A percentile compares a stretch with the other conserved stretches of the same genome.
Evolutionary conservation across 345 rosid genomes (phyloP).

Genomic region (Schrenkiella parvula): DNA sequence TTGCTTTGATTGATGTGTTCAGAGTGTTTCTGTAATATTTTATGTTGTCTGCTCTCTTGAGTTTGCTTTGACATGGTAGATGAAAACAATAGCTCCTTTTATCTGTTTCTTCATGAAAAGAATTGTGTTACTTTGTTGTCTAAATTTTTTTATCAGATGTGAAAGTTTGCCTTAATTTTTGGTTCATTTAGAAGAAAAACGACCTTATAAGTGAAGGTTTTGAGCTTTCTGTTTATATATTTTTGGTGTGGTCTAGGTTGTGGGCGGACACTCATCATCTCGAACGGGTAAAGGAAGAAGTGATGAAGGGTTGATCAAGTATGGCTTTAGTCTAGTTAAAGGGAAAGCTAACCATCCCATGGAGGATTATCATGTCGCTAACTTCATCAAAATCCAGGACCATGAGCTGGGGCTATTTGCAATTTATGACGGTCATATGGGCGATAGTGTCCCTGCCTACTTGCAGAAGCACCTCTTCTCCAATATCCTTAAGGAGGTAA

Average conservation of each 20-base stretch:
- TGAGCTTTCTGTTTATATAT: background rate
- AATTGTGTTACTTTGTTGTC: background rate
- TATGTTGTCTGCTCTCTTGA: background rate
- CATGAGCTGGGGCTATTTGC: constrained; percentile 74
- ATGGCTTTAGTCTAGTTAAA: constrained; percentile 65
- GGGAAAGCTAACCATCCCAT: constrained; percentile 86
- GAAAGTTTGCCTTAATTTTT: background rate
- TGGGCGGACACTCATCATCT: constrained; percentile 51
- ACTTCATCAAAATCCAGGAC: constrained; percentile 49
- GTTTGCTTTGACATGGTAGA: background rate
- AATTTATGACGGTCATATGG: constrained; percentile 79
- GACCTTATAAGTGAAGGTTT: background rate
- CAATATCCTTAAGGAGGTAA: constrained; percentile 71
- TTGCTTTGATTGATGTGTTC: background rate
- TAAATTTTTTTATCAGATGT: background rate
- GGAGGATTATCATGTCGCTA: constrained; percentile 81
- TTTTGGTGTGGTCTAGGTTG: constrained; percentile 33
- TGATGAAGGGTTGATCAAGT: constrained; percentile 46
- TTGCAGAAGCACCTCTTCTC: constrained; percentile 64
- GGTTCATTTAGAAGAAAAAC: background rate
- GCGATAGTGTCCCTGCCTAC: constrained; percentile 61
- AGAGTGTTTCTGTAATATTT: background rate
- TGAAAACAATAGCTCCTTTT: background rate
- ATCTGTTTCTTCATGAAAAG: background rate
- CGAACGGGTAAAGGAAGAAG: constrained; percentile 67